Conservation (phyloP, 2,329 filamentous ascomycete species). For the Fulvia fulva region DNA sequence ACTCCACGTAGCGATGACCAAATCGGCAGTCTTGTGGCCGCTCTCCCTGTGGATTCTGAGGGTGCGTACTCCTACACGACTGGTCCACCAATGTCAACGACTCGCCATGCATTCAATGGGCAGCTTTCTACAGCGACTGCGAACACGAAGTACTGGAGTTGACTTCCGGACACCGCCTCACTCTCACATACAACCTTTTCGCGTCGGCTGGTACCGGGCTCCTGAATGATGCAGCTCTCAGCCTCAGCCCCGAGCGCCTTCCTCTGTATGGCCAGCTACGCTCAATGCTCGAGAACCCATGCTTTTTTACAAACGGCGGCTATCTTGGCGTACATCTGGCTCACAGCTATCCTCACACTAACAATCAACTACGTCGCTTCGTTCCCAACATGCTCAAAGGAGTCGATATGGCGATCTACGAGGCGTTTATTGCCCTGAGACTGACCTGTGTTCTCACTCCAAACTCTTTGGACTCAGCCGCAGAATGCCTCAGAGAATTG, state of each 20-base stretch:
- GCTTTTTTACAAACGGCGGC: conserved; percentile 35
- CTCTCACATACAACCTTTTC: conserved; percentile 59
- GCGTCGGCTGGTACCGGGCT: conserved; percentile 36
- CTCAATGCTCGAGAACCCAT: neutral
- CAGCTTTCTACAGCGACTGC: conserved; percentile 53
- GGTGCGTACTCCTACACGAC: conserved; percentile 36
- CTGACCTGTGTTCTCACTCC: conserved; percentile 5
- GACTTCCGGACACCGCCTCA: conserved; percentile 51
- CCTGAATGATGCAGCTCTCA: conserved; percentile 20
- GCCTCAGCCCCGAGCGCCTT: conserved; percentile 34
- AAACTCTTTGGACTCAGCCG: neutral
- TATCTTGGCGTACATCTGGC: conserved; percentile 20
- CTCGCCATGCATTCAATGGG: conserved; percentile 40
- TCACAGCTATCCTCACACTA: conserved; percentile 27
- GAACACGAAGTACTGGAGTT: conserved; percentile 53
- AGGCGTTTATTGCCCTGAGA: conserved; percentile 12
- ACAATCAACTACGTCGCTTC: conserved; percentile 8
- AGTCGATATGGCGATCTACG: conserved; percentile 26
- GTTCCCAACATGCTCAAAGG: conserved; percentile 26
- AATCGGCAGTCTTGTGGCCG: conserved; percentile 18
- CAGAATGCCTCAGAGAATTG: neutral
- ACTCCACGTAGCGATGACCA: conserved; percentile 16
- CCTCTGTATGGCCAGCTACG: conserved; percentile 27
- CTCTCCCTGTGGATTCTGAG: conserved; percentile 10
- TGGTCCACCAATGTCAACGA: conserved; percentile 31